These are phyloP conservation scores for Fusarium luffae DNA, from an alignment of 2,329 filamentous ascomycete genomes.

Conservation along the genomic window DNA sequence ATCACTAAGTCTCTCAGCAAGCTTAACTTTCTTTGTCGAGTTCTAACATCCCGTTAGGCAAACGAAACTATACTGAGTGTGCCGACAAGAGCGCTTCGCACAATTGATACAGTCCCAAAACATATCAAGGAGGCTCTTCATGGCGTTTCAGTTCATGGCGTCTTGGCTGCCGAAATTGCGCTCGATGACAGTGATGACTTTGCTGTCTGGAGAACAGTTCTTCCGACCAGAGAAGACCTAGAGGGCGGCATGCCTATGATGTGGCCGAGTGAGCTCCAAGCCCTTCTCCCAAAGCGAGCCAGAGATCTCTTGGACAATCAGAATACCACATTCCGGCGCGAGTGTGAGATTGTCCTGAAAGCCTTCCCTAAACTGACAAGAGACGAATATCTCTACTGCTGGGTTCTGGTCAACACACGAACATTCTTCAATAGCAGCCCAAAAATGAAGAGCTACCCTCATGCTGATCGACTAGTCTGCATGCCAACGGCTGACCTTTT, in stretches of 20 bases:
- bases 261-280: slow-evolving; percentile 60
- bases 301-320: slow-evolving; percentile 65
- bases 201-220: slow-evolving; percentile 71
- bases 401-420: slow-evolving; percentile 71
- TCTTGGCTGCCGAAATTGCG: slow-evolving; percentile 76
- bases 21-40: not conserved
- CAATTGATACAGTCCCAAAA: slow-evolving; percentile 68
- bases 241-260: slow-evolving; percentile 52
- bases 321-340: slow-evolving; percentile 52
- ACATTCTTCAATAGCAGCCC: slow-evolving; percentile 68
- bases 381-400: slow-evolving; percentile 63
- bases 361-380: slow-evolving; percentile 49
- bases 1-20: not conserved
- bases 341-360: slow-evolving; percentile 53
- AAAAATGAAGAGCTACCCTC: slow-evolving; percentile 55
- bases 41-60: slow-evolving; percentile 44
- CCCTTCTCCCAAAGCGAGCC: slow-evolving; percentile 58
- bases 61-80: slow-evolving; percentile 72
- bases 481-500: slow-evolving; percentile 80
- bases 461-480: slow-evolving; percentile 72
- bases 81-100: slow-evolving; percentile 72
- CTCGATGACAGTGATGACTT: slow-evolving; percentile 62
- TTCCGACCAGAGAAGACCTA: slow-evolving; percentile 73
- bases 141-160: slow-evolving; percentile 73
- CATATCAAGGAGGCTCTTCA: slow-evolving; percentile 64